A percentile compares a stretch with the other conserved stretches of the same genome.
phyloP scores from a whole-genome alignment of 768 basidiomycete genomes.

The Auricularia cornea region DNA sequence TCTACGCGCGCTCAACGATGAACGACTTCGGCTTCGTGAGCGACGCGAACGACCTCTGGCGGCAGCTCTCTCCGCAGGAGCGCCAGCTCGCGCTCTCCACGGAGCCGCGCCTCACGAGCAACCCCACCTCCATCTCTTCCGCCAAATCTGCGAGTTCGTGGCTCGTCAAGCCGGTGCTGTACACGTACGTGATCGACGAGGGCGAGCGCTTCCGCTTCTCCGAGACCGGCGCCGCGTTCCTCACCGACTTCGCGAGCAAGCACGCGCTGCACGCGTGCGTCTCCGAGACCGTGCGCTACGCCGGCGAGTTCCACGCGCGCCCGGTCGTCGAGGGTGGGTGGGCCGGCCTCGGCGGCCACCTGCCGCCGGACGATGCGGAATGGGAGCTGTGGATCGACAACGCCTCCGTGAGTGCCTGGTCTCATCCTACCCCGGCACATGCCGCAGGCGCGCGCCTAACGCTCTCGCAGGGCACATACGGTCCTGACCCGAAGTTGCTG shows the following conservation, averaged over 20 bases:
- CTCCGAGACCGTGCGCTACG: slow-evolving; percentile 56
- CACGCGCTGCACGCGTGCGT: slow-evolving; percentile 80
- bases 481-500: slow-evolving; percentile 57
- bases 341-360: slow-evolving; percentile 50
- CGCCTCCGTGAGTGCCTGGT: slow-evolving; percentile 29
- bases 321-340: slow-evolving; percentile 50
- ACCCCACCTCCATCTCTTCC: not conserved
- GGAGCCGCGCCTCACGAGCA: not conserved
- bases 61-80: slow-evolving; percentile 6
- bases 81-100: not conserved
- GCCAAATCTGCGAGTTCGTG: not conserved
- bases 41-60: slow-evolving; percentile 35
- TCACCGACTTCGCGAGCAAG: slow-evolving; percentile 80
- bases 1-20: slow-evolving; percentile 58
- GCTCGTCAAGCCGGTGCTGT: slow-evolving; percentile 65
- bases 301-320: slow-evolving; percentile 73
- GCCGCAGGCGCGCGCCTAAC: no score
- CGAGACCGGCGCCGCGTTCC: slow-evolving; percentile 81
- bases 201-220: slow-evolving; percentile 76
- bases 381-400: slow-evolving; percentile 88
- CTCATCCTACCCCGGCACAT: no score
- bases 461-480: slow-evolving; percentile 65
- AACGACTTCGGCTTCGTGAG: slow-evolving; percentile 58
- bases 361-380: slow-evolving; percentile 42
- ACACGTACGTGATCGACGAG: slow-evolving; percentile 76